phyloP scores from a whole-genome alignment of 768 basidiomycete species.

The Auriscalpium vulgare region DNA sequence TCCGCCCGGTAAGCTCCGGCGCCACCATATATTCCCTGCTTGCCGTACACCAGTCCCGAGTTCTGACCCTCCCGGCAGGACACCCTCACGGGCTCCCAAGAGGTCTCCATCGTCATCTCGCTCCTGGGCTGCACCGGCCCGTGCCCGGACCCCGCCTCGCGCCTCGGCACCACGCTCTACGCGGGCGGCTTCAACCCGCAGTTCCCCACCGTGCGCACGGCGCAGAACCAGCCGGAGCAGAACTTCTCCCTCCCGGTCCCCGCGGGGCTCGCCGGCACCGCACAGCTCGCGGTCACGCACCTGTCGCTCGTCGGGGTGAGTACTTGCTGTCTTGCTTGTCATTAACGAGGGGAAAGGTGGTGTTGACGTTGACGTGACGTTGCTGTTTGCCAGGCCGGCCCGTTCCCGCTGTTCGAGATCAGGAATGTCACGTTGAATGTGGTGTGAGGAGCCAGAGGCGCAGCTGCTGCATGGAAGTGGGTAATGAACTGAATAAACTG shows the following conservation, averaged over 20 bases:
- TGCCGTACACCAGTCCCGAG: too few species aligned
- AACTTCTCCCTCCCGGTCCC: slow-evolving; percentile 2
- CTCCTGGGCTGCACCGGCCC: neutral
- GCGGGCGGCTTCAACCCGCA: neutral
- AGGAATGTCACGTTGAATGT: slow-evolving; percentile 6
- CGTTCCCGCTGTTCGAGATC: neutral
- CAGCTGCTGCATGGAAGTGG: too few species aligned
- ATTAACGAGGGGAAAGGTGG: too few species aligned
- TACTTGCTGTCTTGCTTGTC: too few species aligned
- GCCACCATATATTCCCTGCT: neutral
- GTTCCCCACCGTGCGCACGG: neutral
- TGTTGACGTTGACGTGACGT: neutral
- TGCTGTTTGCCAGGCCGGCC: slow-evolving; percentile 1
- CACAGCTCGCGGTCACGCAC: neutral
- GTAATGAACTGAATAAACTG: too few species aligned
- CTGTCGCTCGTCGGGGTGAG: neutral
- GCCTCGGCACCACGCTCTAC: slow-evolving; percentile 3
- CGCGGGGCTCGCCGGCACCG: neutral
- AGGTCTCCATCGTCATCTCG: neutral
- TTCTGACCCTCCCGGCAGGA: neutral
- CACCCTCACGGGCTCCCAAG: neutral
- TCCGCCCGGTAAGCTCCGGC: neutral
- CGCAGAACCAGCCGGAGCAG: neutral
- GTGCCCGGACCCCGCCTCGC: neutral
- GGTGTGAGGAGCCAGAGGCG: neutral